phyloP scores from a whole-genome alignment of 257 asterid genomes.

The Anisodus acutangulus region DNA sequence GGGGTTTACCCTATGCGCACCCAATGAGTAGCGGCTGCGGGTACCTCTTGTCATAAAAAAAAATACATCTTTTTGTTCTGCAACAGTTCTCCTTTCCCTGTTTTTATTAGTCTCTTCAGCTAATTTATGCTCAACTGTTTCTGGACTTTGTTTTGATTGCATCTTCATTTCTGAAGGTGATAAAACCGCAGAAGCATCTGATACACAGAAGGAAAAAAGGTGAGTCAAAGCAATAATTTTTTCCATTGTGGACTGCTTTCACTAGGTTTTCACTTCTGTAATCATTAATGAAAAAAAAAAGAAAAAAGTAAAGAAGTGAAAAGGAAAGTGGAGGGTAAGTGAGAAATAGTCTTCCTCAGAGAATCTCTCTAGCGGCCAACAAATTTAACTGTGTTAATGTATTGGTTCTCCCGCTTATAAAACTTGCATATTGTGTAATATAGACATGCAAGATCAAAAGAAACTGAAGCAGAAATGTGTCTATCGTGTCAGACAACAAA shows the following conservation, averaged over 20 bases:
- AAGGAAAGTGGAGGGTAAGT: background rate
- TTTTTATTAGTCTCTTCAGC: slow-evolving; percentile 4
- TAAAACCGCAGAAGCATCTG: slow-evolving; percentile 47
- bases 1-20: too few species aligned
- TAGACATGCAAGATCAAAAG: slow-evolving; percentile 31
- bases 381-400: background rate
- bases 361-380: background rate
- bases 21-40: too few species aligned
- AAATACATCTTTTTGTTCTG: background rate
- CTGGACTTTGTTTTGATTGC: slow-evolving; percentile 27
- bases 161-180: slow-evolving; percentile 48
- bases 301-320: background rate
- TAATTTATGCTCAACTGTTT: background rate
- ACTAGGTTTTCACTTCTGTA: background rate
- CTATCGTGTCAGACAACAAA: slow-evolving; percentile 40
- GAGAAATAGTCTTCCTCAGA: background rate
- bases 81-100: background rate
- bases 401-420: background rate
- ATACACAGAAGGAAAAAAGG: slow-evolving; percentile 47
- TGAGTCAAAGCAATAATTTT: slow-evolving; percentile 28
- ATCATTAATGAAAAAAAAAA: background rate
- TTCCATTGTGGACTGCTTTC: background rate
- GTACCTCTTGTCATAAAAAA: too few species aligned
- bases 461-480: slow-evolving; percentile 40
- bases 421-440: background rate